Evolutionary conservation across 2,329 filamentous ascomycete genomes (phyloP), one percentile per base, ranked within the genome.

Genomic region (Fusarium subtropicale): DNA sequence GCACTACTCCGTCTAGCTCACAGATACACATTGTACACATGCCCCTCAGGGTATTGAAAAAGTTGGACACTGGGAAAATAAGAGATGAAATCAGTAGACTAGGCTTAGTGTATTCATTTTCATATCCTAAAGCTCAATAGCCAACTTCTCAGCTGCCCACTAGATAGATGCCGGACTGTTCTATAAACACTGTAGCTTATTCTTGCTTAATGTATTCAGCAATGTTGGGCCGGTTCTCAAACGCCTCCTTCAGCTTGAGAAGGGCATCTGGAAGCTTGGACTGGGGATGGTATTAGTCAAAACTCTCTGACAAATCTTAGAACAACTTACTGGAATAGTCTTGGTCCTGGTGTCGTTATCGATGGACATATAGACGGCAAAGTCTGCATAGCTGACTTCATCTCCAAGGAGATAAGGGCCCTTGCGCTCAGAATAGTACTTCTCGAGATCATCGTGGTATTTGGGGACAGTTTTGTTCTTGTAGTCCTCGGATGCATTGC

Each of bases 311-410:
- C 8, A 1, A 2, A 22, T 1, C 3, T 26, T 28, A 13, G 7
- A 22, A 9, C 13, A 7, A 33, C 47, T 2, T 44, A 68, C 65
- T 7, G 65, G 66, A 11, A 48, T 38, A 5, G 53, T 31, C 15
- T 68, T 68, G 9, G 56, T 69, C 26, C 66, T 45, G 4, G 26
- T 51, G 7, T 68, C 65, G 5, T 68, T 68, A 5, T 68, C 66
- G 2, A 68, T 39, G 5, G 65, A 69, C 33, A 69, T 62, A 4
- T 69, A 68, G 13, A 68, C 34, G 0, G 66, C 66, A 46, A 68
- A 68, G 36, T 68, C 66, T 7, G 52, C 10, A 20, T 68, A 68
- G 9, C 50, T 68, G 15, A 68, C 34, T 47, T 68, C 42, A 3
- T 68, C 15, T 1, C 66, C 65, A 0, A 68, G 46, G 7, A 68